phyloP scores from a whole-genome alignment of 139 green algal species.

The Tetradesmus lagerheimii region DNA sequence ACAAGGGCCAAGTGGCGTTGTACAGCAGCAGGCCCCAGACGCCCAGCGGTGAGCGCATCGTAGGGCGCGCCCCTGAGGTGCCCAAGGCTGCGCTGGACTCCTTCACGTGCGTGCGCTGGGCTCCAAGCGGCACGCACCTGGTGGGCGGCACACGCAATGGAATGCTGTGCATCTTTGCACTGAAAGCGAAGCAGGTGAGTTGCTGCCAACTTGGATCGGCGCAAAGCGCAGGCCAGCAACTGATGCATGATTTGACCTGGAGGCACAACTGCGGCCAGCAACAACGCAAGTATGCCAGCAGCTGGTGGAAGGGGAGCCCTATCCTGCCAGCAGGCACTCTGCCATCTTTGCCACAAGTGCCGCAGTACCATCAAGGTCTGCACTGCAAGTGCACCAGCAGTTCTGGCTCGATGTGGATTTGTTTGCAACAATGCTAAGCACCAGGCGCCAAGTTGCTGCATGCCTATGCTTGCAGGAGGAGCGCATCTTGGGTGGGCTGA shows the following conservation, averaged over 20 bases:
- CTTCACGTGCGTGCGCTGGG: conserved; percentile 22
- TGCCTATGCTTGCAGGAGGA: background rate
- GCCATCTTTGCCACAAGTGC: background rate
- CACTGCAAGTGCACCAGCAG: background rate
- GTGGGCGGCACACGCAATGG: background rate
- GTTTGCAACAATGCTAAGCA: no score
- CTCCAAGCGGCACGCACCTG: background rate
- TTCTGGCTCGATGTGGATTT: no score
- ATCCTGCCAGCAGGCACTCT: background rate
- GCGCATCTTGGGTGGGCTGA: background rate
- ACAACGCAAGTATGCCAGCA: background rate
- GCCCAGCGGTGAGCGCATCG: background rate
- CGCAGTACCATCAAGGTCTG: background rate
- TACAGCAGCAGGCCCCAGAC: conserved; percentile 7
- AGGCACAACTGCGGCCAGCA: background rate
- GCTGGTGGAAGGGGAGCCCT: background rate
- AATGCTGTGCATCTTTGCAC: background rate
- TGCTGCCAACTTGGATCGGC: background rate
- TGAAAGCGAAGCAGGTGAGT: background rate
- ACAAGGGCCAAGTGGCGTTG: conserved; percentile 36
- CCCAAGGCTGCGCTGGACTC: background rate
- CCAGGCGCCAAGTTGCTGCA: no score
- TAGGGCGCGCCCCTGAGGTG: background rate
- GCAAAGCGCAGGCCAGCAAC: background rate
- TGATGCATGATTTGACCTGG: background rate